These are phyloP conservation scores for Excoecaria cochinchinensis DNA, from an alignment of 345 rosid genomes.

Conservation along the genomic window DNA sequence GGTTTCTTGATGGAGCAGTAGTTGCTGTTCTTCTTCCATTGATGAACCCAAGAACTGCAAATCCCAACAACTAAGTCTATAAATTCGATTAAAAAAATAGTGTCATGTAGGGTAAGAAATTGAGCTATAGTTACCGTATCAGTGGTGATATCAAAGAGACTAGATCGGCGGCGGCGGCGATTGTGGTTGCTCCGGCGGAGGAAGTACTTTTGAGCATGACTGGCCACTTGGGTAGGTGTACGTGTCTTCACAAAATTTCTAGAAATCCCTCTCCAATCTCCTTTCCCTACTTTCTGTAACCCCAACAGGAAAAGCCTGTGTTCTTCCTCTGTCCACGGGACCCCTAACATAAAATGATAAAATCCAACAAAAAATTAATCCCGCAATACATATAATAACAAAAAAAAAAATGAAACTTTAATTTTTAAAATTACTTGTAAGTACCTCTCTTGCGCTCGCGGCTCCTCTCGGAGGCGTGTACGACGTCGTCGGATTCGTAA, in stretches of 20 bases:
- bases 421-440: too few relatives aligned
- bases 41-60: constrained; percentile 38
- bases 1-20: constrained; percentile 18
- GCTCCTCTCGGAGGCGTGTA: constrained; percentile 58
- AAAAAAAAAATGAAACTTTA: background rate
- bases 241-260: constrained; percentile 76
- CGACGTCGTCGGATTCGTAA: constrained; percentile 71
- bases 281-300: constrained; percentile 69
- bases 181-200: constrained; percentile 61
- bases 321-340: constrained; percentile 85
- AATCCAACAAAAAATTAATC: background rate
- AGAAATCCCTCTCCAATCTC: constrained; percentile 83
- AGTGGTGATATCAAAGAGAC: constrained; percentile 73
- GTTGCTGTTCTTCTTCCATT: constrained; percentile 44
- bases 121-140: constrained; percentile 35
- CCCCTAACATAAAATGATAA: constrained; percentile 37
- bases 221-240: constrained; percentile 79
- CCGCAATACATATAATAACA: background rate
- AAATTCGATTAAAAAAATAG: background rate
- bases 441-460: constrained; percentile 79
- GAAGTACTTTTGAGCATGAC: constrained; percentile 83
- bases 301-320: constrained; percentile 64
- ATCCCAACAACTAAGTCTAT: background rate
- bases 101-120: too few relatives aligned
- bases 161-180: constrained; percentile 72